These are phyloP conservation scores for Medicago ruthenica DNA, from an alignment of 306 rosid genomes.

Conservation along the genomic window DNA sequence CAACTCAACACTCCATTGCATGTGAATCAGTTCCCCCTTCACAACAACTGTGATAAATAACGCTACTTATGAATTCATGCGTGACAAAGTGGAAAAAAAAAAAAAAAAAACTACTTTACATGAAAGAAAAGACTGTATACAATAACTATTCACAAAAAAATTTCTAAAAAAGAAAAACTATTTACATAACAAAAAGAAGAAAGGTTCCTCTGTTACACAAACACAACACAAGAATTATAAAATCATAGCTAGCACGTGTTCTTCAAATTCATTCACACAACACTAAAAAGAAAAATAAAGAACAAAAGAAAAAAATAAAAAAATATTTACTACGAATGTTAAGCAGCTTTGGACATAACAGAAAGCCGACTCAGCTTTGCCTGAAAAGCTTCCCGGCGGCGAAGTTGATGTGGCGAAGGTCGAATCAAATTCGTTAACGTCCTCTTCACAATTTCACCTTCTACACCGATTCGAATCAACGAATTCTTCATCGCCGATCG, in stretches of 20 bases:
- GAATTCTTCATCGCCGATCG: constrained; percentile 81
- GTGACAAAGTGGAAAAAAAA: neutral
- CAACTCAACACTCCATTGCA: too few species aligned
- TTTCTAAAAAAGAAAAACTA: too few species aligned
- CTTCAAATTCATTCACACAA: neutral
- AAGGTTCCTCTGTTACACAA: neutral
- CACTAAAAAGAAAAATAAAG: neutral
- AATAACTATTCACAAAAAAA: too few species aligned
- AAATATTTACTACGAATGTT: constrained; percentile 1
- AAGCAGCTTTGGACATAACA: constrained; percentile 48
- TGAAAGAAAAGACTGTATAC: neutral
- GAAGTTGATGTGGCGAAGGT: constrained; percentile 60
- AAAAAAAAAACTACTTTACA: too few species aligned
- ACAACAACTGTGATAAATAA: too few species aligned
- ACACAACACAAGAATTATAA: neutral
- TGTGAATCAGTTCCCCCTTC: too few species aligned
- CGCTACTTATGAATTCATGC: neutral
- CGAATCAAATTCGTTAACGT: constrained; percentile 54
- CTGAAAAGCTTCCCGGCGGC: constrained; percentile 65
- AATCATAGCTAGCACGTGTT: constrained; percentile 9
- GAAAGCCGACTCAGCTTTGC: constrained; percentile 67
- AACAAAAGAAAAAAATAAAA: neutral
- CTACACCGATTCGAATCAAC: constrained; percentile 66
- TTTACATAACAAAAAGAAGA: neutral
- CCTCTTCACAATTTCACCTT: constrained; percentile 59